Conservation (phyloP, 1,139 yeast species). For the Taiozyma onychis region DNA sequence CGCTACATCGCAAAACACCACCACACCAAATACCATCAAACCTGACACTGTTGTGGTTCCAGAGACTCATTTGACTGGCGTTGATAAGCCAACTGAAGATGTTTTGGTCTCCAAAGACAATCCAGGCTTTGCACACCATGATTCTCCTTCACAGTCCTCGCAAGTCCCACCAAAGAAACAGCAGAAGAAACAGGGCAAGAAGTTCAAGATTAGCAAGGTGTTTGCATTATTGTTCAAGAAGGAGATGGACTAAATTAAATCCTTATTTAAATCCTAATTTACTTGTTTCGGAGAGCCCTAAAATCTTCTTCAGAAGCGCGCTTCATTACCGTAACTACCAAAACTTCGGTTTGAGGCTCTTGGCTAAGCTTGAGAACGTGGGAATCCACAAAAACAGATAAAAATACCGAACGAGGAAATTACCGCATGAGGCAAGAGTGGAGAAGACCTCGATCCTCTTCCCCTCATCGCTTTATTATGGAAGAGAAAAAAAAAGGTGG, state of each 20-base stretch:
- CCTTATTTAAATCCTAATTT: too few relatives aligned
- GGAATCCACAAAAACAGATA: neutral
- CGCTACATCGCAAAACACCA: too few relatives aligned
- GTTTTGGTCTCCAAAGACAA: neutral
- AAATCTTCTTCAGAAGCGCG: too few relatives aligned
- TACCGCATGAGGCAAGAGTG: neutral
- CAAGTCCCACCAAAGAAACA: neutral
- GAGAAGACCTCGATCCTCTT: neutral
- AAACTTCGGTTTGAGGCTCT: too few relatives aligned
- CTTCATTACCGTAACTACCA: too few relatives aligned
- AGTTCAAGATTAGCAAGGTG: neutral
- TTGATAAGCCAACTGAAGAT: neutral
- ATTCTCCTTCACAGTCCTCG: neutral
- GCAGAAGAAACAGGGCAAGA: neutral
- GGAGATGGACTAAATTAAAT: neutral
- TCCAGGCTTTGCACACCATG: neutral
- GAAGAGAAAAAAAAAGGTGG: too few relatives aligned
- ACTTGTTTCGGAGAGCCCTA: too few relatives aligned
- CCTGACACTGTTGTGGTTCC: neutral
- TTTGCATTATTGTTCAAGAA: neutral
- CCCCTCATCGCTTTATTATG: neutral
- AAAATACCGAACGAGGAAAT: neutral
- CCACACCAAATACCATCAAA: neutral
- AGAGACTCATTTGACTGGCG: neutral
- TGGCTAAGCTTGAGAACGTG: neutral